Percentiles rank a stretch among this genome's conserved stretches.
Evolutionary conservation across 2,329 filamentous ascomycete genomes (phyloP).

Genomic region (Chaetomium sp.): DNA sequence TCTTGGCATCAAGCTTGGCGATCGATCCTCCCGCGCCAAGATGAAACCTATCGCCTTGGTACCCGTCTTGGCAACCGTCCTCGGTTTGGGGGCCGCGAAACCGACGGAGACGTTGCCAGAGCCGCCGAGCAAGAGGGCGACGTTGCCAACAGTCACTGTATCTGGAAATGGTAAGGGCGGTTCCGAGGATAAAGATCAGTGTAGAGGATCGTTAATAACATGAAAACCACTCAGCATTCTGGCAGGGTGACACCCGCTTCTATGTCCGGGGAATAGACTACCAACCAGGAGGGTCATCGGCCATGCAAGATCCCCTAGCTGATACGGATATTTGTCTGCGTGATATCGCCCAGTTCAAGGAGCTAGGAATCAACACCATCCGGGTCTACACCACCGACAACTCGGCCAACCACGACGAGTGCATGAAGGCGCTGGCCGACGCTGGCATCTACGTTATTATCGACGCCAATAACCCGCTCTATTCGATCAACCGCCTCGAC

Average conservation of each 20-base stretch:
- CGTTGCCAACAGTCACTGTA: slow-evolving; percentile 53
- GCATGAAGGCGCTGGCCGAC: slow-evolving; percentile 78
- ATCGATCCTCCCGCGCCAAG: slow-evolving; percentile 21
- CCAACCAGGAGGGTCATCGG: slow-evolving; percentile 60
- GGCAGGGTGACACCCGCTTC: slow-evolving; percentile 55
- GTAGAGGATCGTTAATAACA: slow-evolving; percentile 28
- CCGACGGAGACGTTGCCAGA: slow-evolving; percentile 54
- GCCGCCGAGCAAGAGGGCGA: slow-evolving; percentile 53
- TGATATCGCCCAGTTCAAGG: slow-evolving; percentile 79
- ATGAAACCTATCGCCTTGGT: slow-evolving; percentile 41
- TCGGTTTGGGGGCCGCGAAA: slow-evolving; percentile 46
- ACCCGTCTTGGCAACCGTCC: slow-evolving; percentile 52
- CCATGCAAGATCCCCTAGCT: slow-evolving; percentile 70
- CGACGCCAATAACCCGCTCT: slow-evolving; percentile 50
- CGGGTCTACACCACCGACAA: slow-evolving; percentile 95
- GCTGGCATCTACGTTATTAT: slow-evolving; percentile 91
- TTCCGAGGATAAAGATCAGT: background rate
- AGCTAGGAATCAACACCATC: slow-evolving; percentile 85
- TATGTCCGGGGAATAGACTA: slow-evolving; percentile 64
- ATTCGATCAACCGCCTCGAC: slow-evolving; percentile 45
- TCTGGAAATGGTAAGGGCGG: slow-evolving; percentile 59
- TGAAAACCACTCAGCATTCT: slow-evolving; percentile 50
- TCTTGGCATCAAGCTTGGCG: slow-evolving; percentile 23
- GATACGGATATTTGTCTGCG: slow-evolving; percentile 71
- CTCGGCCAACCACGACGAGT: slow-evolving; percentile 75